Conservation (phyloP, 345 rosid genomes). For the Schrenkiella parvula region DNA sequence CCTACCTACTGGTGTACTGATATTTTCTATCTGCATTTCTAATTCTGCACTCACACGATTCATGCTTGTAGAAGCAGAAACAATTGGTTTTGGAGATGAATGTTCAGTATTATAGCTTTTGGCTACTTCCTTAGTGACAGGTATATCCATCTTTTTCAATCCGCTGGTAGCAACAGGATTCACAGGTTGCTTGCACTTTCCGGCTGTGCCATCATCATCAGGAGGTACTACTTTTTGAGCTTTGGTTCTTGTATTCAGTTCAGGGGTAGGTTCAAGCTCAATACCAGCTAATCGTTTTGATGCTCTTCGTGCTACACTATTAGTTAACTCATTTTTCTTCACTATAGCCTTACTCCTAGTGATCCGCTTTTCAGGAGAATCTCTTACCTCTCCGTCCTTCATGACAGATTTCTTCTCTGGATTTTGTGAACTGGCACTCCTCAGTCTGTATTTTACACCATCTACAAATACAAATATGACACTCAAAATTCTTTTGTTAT, state of each 20-base stretch:
- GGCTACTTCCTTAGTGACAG: slow-evolving; percentile 1
- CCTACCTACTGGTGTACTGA: not conserved
- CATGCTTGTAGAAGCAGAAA: not conserved
- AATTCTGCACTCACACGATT: not conserved
- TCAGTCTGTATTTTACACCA: slow-evolving; percentile 22
- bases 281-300: slow-evolving; percentile 93
- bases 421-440: slow-evolving; percentile 32
- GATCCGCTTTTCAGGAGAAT: slow-evolving; percentile 33
- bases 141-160: slow-evolving; percentile 15
- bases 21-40: not conserved
- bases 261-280: slow-evolving; percentile 61
- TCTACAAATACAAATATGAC: slow-evolving; percentile 23
- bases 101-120: not conserved
- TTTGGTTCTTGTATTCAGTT: slow-evolving; percentile 45
- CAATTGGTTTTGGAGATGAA: slow-evolving; percentile 14
- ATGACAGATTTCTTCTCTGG: slow-evolving; percentile 23
- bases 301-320: slow-evolving; percentile 52
- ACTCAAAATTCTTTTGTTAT: not conserved
- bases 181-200: slow-evolving; percentile 26
- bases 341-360: slow-evolving; percentile 28
- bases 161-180: slow-evolving; percentile 11
- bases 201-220: slow-evolving; percentile 16
- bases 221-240: slow-evolving; percentile 33
- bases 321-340: slow-evolving; percentile 15
- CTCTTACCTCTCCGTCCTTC: slow-evolving; percentile 31